These are phyloP conservation scores for Sporothrix sp. DNA, from an alignment of 2,329 filamentous ascomycete species.

Conservation along the genomic window DNA sequence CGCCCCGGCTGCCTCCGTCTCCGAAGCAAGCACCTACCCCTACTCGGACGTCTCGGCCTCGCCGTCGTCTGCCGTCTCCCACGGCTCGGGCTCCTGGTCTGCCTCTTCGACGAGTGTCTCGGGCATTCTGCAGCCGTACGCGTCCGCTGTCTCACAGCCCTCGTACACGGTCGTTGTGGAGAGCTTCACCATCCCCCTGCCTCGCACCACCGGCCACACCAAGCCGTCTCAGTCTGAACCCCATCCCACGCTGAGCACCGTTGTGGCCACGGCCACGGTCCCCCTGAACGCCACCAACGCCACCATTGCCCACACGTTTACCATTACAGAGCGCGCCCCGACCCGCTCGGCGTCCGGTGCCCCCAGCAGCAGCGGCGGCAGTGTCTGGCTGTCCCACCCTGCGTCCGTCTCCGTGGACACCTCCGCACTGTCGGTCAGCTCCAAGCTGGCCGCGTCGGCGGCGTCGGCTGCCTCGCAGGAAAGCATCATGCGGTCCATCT, in stretches of 20 bases:
- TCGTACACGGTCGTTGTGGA: slow-evolving; percentile 11
- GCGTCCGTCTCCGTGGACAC: neutral
- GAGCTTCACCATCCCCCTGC: slow-evolving; percentile 15
- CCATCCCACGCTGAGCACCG: slow-evolving; percentile 3
- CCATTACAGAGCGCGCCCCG: slow-evolving; percentile 3
- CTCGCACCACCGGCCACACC: neutral
- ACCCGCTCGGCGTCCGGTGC: neutral
- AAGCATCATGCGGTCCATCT: slow-evolving; percentile 1
- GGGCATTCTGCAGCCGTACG: neutral
- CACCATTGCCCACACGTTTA: slow-evolving; percentile 11
- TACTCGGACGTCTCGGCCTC: neutral
- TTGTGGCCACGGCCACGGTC: neutral
- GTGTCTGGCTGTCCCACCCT: neutral
- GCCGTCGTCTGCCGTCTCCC: neutral
- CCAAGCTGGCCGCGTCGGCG: neutral
- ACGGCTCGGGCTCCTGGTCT: neutral
- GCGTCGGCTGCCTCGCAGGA: neutral
- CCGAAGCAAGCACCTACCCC: neutral
- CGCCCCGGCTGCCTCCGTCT: neutral
- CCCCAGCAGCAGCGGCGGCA: too few species aligned
- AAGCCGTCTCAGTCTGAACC: neutral
- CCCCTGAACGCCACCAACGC: neutral
- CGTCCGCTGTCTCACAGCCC: neutral
- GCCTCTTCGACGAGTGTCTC: neutral
- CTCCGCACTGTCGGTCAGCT: neutral